Evolutionary conservation across 1,284 basidiomycete genomes (phyloP).

Genomic region (Cystobasidium slooffiae): DNA sequence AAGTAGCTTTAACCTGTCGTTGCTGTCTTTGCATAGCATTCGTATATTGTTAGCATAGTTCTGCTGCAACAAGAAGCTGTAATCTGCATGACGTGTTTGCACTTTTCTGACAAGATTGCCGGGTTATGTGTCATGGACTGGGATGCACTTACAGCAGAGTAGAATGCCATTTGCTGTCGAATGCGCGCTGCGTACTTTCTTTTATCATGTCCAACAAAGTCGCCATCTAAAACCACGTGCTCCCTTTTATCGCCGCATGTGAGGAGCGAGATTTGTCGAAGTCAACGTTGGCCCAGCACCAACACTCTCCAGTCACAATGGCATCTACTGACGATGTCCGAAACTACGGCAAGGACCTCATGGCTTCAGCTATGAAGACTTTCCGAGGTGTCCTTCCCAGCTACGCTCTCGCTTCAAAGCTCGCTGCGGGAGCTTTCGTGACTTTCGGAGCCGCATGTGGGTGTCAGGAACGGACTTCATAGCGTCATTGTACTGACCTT

Average conservation of each 20-base stretch:
- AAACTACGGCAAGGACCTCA: constrained; percentile 16
- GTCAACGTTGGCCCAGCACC: not conserved
- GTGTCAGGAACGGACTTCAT: not conserved
- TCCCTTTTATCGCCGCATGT: not conserved
- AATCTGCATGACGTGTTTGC: not conserved
- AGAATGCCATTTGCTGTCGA: no score
- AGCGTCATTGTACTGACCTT: not conserved
- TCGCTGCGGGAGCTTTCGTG: constrained; percentile 40
- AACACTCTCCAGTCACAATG: not conserved
- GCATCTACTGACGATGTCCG: constrained; percentile 4
- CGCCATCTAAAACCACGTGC: constrained; percentile 4
- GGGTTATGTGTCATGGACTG: not conserved
- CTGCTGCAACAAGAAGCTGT: not conserved
- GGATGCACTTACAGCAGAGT: not conserved
- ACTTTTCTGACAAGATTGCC: not conserved
- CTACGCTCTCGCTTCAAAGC: constrained; percentile 36
- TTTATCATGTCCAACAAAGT: not conserved
- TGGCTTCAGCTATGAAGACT: constrained; percentile 31
- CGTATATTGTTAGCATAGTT: constrained; percentile 17
- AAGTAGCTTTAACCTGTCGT: not conserved
- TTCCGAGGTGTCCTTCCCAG: constrained; percentile 36
- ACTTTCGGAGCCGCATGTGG: constrained; percentile 40
- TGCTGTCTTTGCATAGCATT: constrained; percentile 1
- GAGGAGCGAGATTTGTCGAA: not conserved
- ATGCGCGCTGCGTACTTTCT: not conserved